A percentile compares a stretch with the other conserved stretches of the same genome.
These are phyloP conservation scores for Beauveria varroae DNA, from an alignment of 2,329 filamentous ascomycete genomes.

Conservation along the genomic window DNA sequence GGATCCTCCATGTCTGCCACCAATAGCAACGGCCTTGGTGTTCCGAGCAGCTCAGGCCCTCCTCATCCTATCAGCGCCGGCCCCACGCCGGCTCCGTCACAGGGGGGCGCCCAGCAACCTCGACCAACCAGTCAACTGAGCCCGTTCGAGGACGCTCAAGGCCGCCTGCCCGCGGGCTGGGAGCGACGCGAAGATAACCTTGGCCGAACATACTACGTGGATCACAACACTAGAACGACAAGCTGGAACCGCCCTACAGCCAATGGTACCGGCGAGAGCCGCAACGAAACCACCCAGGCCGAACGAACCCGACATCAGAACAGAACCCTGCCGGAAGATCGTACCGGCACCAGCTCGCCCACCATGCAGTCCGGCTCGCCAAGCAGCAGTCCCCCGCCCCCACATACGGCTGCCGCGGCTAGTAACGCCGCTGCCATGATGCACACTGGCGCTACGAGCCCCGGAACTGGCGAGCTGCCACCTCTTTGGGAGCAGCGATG, in stretches of 20 bases:
- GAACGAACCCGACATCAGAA: constrained; percentile 93
- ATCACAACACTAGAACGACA: constrained; percentile 93
- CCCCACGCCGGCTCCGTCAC: constrained; percentile 25
- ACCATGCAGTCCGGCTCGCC: constrained; percentile 53
- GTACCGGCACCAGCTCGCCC: constrained; percentile 88
- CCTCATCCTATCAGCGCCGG: constrained; percentile 42
- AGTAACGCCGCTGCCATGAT: constrained; percentile 71
- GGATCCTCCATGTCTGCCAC: constrained; percentile 45
- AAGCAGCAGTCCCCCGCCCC: constrained; percentile 27
- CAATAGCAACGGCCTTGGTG: constrained; percentile 35
- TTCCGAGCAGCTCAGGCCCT: constrained; percentile 33
- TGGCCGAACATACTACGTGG: constrained; percentile 94
- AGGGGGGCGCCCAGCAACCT: constrained; percentile 23
- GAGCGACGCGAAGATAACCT: constrained; percentile 92
- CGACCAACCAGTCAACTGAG: constrained; percentile 51
- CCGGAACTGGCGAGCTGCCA: constrained; percentile 88
- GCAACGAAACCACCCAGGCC: constrained; percentile 79
- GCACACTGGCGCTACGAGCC: constrained; percentile 86
- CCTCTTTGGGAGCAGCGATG: constrained; percentile 94
- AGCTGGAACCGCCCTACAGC: constrained; percentile 90
- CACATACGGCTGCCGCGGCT: constrained; percentile 25
- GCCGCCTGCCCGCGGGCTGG: constrained; percentile 87
- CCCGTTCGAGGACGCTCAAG: constrained; percentile 94
- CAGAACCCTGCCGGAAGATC: constrained; percentile 88
- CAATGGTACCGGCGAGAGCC: constrained; percentile 62